Conservation (phyloP, 306 rosid species). For the Pterocarpus macrocarpus region DNA sequence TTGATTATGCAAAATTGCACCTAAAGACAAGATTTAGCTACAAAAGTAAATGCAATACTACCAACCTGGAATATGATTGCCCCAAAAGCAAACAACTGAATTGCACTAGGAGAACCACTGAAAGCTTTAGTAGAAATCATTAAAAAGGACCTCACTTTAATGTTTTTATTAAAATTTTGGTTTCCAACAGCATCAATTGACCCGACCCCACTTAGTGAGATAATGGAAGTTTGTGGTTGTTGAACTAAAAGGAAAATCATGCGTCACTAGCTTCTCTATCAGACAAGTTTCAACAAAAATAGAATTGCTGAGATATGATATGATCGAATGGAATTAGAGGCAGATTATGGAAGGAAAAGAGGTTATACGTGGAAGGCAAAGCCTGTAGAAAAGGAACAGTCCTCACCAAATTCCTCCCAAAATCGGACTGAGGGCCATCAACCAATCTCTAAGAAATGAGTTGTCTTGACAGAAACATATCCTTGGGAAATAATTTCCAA, state of each 20-base stretch:
- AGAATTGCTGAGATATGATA: neutral
- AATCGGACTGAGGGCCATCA: slow-evolving; percentile 6
- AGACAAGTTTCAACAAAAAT: neutral
- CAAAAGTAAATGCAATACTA: neutral
- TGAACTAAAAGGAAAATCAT: neutral
- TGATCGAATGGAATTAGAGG: neutral
- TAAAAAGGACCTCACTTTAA: neutral
- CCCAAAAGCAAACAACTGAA: slow-evolving; percentile 24
- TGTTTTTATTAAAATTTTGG: neutral
- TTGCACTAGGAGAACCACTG: neutral
- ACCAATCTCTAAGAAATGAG: neutral
- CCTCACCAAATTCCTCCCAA: slow-evolving; percentile 5
- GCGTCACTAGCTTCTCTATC: slow-evolving; percentile 8
- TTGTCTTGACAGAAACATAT: neutral
- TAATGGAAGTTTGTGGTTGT: neutral
- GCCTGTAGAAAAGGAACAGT: neutral
- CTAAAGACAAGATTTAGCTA: slow-evolving; percentile 4
- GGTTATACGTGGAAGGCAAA: neutral
- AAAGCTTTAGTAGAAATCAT: slow-evolving; percentile 10
- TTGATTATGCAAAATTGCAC: neutral
- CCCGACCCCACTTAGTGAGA: neutral
- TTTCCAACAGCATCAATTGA: slow-evolving; percentile 15
- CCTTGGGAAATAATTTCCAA: neutral
- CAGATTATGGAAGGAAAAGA: neutral
- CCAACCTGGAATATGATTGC: neutral